Evolutionary conservation across 306 rosid species (phyloP).

Genomic region (Cicer judaicum): DNA sequence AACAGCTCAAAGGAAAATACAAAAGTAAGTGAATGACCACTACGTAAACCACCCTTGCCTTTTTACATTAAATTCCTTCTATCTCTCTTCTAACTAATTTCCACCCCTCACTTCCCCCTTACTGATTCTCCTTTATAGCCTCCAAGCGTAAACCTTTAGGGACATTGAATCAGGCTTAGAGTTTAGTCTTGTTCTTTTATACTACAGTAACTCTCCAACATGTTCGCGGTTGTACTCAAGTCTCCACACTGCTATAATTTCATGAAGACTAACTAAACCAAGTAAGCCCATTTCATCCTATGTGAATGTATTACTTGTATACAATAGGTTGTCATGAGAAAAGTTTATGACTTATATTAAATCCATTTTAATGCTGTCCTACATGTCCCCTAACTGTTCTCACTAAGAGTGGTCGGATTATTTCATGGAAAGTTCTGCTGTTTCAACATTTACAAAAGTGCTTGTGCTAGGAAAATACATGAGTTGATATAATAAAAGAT

Average conservation of each 20-base stretch:
- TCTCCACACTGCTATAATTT: neutral
- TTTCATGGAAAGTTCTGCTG: too few relatives aligned
- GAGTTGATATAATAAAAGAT: neutral
- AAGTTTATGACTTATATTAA: neutral
- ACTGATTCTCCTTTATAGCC: neutral
- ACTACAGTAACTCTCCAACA: neutral
- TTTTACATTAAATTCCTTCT: neutral
- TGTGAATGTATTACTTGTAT: neutral
- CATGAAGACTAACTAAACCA: neutral
- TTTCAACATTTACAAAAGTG: neutral
- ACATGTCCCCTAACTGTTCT: neutral
- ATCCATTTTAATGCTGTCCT: neutral
- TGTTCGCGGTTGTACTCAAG: neutral
- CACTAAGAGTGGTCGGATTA: too few relatives aligned
- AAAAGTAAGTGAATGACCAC: neutral
- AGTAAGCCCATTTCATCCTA: neutral
- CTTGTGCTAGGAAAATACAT: neutral
- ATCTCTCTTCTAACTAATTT: constrained; percentile 2
- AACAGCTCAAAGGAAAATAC: neutral
- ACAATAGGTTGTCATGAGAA: neutral
- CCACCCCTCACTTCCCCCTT: constrained; percentile 1
- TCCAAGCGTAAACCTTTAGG: neutral
- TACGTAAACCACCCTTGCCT: neutral
- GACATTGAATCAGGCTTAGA: neutral
- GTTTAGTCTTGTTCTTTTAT: neutral